These are phyloP conservation scores for Murraya paniculata DNA, from an alignment of 345 rosid genomes.

Conservation along the genomic window DNA sequence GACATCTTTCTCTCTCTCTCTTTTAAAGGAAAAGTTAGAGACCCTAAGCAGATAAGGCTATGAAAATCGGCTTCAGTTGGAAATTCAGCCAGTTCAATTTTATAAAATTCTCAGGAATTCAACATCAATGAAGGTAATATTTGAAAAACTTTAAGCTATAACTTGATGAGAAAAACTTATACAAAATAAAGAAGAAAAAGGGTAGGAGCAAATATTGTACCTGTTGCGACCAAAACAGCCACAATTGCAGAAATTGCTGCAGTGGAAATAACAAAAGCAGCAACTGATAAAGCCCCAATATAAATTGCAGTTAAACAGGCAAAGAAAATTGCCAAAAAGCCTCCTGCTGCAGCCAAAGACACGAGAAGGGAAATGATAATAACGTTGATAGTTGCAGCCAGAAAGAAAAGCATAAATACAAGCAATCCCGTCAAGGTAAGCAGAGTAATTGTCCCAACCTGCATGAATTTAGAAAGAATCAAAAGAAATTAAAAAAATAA, in stretches of 20 bases:
- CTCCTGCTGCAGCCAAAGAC: slow-evolving; percentile 84
- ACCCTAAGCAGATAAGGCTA: neutral
- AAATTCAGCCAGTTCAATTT: neutral
- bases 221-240: slow-evolving; percentile 60
- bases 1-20: too few relatives aligned
- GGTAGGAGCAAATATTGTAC: slow-evolving; percentile 26
- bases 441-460: slow-evolving; percentile 74
- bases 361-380: slow-evolving; percentile 66
- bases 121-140: neutral
- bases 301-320: slow-evolving; percentile 62
- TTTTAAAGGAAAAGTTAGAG: neutral
- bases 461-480: slow-evolving; percentile 22
- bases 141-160: neutral
- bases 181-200: neutral
- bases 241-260: slow-evolving; percentile 60
- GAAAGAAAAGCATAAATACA: slow-evolving; percentile 69
- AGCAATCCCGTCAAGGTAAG: slow-evolving; percentile 68
- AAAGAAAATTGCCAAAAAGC: slow-evolving; percentile 79
- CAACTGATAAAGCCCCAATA: slow-evolving; percentile 72
- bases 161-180: neutral
- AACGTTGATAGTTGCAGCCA: slow-evolving; percentile 76
- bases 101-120: neutral
- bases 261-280: slow-evolving; percentile 64
- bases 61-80: neutral
- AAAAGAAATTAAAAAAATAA: slow-evolving; percentile 1